A percentile compares a stretch with the other conserved stretches of the same genome.
phyloP scores from a whole-genome alignment of 257 asterid species.

The Solanum chiquidenum region DNA sequence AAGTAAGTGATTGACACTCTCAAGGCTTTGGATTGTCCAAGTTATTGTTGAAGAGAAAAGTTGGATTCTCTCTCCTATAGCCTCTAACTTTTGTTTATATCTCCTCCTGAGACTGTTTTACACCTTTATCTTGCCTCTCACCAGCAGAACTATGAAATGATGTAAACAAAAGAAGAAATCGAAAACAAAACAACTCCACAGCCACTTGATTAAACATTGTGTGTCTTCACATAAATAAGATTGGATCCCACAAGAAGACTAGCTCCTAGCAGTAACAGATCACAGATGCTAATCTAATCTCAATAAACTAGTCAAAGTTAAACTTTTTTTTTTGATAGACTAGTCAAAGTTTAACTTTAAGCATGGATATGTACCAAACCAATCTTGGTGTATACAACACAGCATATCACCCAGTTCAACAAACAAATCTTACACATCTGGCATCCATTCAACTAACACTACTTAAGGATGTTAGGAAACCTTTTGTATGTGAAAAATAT shows the following conservation, averaged over 20 bases:
- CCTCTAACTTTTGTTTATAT: background rate
- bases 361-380: background rate
- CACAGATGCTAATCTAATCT: background rate
- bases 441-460: background rate
- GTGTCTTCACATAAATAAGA: background rate
- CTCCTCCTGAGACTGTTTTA: background rate
- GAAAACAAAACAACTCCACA: background rate
- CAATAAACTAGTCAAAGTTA: background rate
- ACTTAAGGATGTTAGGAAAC: background rate
- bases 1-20: background rate
- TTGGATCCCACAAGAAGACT: background rate
- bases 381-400: background rate
- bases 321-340: background rate
- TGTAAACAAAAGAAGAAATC: background rate
- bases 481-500: background rate
- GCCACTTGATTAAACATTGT: background rate
- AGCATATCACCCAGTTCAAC: background rate
- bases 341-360: background rate
- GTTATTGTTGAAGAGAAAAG: background rate
- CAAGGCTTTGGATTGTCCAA: background rate
- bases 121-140: background rate
- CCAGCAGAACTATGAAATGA: background rate
- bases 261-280: background rate
- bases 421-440: background rate
- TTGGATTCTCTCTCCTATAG: background rate